Base-by-base conservation (phyloP, 2,329 filamentous ascomycete species). In the Alternaria infectoria region DNA sequence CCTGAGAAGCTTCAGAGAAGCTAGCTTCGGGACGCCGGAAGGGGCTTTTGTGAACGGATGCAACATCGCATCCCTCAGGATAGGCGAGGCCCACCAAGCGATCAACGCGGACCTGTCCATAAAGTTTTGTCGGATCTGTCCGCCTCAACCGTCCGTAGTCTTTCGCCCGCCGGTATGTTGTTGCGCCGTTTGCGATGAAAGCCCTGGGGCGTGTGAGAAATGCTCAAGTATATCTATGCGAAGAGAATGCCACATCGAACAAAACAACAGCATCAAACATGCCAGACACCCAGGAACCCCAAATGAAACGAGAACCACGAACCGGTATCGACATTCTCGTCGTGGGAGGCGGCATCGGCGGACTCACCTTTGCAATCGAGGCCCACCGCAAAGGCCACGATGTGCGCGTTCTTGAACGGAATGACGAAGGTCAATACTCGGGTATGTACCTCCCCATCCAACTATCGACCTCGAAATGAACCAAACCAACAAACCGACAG, bases 351-450 rank as follows among this genome's bases (percentile, higher is more conserved):
- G 75, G 75, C 6, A 67, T 75, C 7, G 74, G 65, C 11, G 75
- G 74, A 17, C 56, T 78, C 17, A 67, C 69, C 40, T 59, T 73
- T 9, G 67, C 67, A 2, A 57, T 77, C 7, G 75, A 78, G 58
- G 74, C 72, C 60, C 70, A 70, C 57, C 68, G 75, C 32, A 74
- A 75, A 52, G 75, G 75, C 13, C 71, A 74, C 54, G 51, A 71
- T 9, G 72, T 76, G n/a, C 59, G 68, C 17, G 62, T 78, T 19
- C 43, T 76, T 5, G 75, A 77, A 30, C 30, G 47, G 23, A 30
- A 45, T 26, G 7, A 19, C 13, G 26, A 30, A 45, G 32, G 26
- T 25, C 17, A 36, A 13, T 26, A 59, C 25, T 30, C 15, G 15
- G 17, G 44, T 44, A 11, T 0, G 46, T 49, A n/a, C 8, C 21